These are phyloP conservation scores for Phytophthora hybrid DNA, from an alignment of 352 stramenopile genomes.

Conservation along the genomic window DNA sequence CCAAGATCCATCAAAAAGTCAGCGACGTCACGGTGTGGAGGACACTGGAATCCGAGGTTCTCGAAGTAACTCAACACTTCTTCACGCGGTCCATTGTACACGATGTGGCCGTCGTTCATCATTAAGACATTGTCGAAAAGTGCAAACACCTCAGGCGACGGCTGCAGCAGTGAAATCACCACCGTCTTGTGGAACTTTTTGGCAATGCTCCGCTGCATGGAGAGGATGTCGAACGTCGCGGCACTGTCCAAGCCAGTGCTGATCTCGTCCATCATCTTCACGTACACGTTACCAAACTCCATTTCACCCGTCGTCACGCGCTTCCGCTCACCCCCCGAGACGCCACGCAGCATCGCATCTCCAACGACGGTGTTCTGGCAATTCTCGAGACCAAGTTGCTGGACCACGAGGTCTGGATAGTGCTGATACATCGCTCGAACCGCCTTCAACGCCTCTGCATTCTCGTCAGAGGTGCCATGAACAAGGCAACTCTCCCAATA, in stretches of 20 bases:
- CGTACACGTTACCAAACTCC: slow-evolving; percentile 54
- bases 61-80: slow-evolving; percentile 21
- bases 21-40: slow-evolving; percentile 47
- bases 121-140: slow-evolving; percentile 35
- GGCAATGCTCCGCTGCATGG: slow-evolving; percentile 28
- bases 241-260: slow-evolving; percentile 30
- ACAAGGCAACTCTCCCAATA: slow-evolving; percentile 13
- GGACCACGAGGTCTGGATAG: slow-evolving; percentile 17
- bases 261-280: slow-evolving; percentile 38
- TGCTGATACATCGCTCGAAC: slow-evolving; percentile 21
- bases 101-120: slow-evolving; percentile 20
- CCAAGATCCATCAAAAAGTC: slow-evolving; percentile 64
- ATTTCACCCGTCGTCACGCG: slow-evolving; percentile 85
- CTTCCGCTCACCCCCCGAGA: slow-evolving; percentile 75
- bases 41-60: slow-evolving; percentile 26
- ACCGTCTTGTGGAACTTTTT: slow-evolving; percentile 35
- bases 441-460: slow-evolving; percentile 17
- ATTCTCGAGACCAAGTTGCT: slow-evolving; percentile 25
- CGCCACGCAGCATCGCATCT: slow-evolving; percentile 51
- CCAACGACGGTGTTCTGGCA: slow-evolving; percentile 31
- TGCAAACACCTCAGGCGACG: slow-evolving; percentile 29
- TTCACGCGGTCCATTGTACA: slow-evolving; percentile 23
- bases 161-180: slow-evolving; percentile 32
- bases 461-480: slow-evolving; percentile 13
- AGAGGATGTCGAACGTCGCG: slow-evolving; percentile 28